Conservation (phyloP, 1,139 yeast species). For the Suhomyces wounanorum region DNA sequence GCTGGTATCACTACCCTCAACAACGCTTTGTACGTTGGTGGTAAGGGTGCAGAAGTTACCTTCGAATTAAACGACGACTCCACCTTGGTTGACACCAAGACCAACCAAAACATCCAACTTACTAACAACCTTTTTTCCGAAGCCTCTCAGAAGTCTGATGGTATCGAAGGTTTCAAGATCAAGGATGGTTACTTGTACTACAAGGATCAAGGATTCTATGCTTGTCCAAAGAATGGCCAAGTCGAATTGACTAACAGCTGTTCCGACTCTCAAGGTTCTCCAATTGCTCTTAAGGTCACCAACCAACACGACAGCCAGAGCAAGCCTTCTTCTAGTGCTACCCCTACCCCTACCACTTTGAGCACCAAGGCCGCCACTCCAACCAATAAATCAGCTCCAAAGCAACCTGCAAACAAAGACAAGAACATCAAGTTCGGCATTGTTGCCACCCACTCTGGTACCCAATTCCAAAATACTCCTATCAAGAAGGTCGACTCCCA, state of each 20-base stretch:
- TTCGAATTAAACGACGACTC: slow-evolving; percentile 23
- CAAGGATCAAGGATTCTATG: slow-evolving; percentile 20
- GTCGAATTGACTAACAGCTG: slow-evolving; percentile 15
- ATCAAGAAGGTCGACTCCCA: slow-evolving; percentile 31
- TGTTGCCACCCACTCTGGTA: slow-evolving; percentile 25
- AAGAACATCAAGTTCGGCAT: slow-evolving; percentile 17
- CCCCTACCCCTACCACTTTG: slow-evolving; percentile 1
- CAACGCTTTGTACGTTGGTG: slow-evolving; percentile 20
- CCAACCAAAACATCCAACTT: slow-evolving; percentile 19
- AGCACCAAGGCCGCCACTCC: slow-evolving; percentile 6
- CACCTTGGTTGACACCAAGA: slow-evolving; percentile 23
- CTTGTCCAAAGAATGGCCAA: slow-evolving; percentile 22
- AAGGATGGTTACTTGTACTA: slow-evolving; percentile 17
- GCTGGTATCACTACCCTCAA: slow-evolving; percentile 11
- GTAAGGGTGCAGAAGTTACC: slow-evolving; percentile 18
- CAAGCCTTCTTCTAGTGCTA: neutral
- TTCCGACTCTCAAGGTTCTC: slow-evolving; percentile 13
- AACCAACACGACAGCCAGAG: slow-evolving; percentile 5
- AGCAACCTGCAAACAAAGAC: slow-evolving; percentile 7
- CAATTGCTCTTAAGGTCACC: slow-evolving; percentile 15
- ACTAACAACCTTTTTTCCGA: slow-evolving; percentile 19
- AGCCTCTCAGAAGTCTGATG: slow-evolving; percentile 18
- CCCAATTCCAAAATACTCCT: slow-evolving; percentile 23
- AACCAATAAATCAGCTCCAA: slow-evolving; percentile 7
- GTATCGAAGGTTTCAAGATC: slow-evolving; percentile 22